Evolutionary conservation across 805 yeast species (phyloP), one percentile per base, ranked within the genome.

Genomic region (Wickerhamomyces queroliae): DNA sequence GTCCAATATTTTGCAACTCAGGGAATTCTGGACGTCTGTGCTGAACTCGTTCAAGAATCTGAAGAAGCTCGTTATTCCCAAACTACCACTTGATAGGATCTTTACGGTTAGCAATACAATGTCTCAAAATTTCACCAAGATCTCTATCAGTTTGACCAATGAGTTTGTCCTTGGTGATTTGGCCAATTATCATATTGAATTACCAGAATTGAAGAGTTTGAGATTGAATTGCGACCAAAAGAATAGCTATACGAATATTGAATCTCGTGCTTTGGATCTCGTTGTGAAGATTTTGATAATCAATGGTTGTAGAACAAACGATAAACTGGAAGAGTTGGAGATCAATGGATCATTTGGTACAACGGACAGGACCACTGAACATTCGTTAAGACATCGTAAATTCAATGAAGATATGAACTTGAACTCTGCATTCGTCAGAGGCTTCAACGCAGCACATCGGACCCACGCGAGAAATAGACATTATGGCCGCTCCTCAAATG

Each of bases 21-120:
- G 56, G 25, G 55, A 52, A 34, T 45, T 44, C 18, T 50, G 51
- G 50, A 51, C 45, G n/a, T 29, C 37, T 2, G 52, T 45, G 2
- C n/a, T 50, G 2, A 48, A 47, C 17, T 19, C 37, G 6, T 39
- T 47, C 11, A 33, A 36, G 6, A 44, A 42, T 21, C 28, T 52
- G 22, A 52, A 40, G 27, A 32, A 33, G 11, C 42, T 49, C 8
- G 16, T 37, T 2, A 36, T 47, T n/a, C 53, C 53, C 5, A 46
- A 43, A 31, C 18, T 47, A 2, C 46, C 55, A n/a, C 32, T 50
- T 10, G 49, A 47, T 9, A 49, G 38, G 28, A 17, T 52, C n/a
- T 36, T 38, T 12, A 25, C 35, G 16, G 7, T 45, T 4, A 24
- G 36, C 5, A 15, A 20, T 7, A 27, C 29, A 2, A 42, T 43